Conservation (phyloP, 2,329 filamentous ascomycete species). For the Penicillium sp. region DNA sequence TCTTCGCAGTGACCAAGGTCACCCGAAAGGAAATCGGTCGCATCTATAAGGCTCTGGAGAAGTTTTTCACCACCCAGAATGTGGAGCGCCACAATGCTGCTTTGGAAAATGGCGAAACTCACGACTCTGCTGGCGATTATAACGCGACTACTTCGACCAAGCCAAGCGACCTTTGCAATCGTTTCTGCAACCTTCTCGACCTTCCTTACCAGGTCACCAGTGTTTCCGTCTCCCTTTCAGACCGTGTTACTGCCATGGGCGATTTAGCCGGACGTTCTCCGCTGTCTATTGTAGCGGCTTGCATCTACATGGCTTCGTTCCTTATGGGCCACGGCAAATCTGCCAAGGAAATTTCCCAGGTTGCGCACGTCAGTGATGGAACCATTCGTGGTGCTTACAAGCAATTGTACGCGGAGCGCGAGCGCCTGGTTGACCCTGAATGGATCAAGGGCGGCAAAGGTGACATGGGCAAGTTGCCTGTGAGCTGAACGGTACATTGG, state of each 20-base stretch:
- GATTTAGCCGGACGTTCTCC: slow-evolving; percentile 90
- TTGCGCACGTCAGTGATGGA: slow-evolving; percentile 90
- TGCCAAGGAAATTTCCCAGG: slow-evolving; percentile 80
- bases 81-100: slow-evolving; percentile 54
- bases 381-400: slow-evolving; percentile 97
- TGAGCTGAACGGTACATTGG: slow-evolving; percentile 32
- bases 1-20: slow-evolving; percentile 88
- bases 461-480: slow-evolving; percentile 68
- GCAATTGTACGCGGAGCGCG: slow-evolving; percentile 71
- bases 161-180: slow-evolving; percentile 79
- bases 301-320: slow-evolving; percentile 93
- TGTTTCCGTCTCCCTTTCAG: slow-evolving; percentile 74
- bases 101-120: slow-evolving; percentile 51
- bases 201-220: slow-evolving; percentile 74
- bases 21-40: slow-evolving; percentile 96
- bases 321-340: slow-evolving; percentile 75
- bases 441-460: slow-evolving; percentile 72
- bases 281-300: slow-evolving; percentile 87
- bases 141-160: slow-evolving; percentile 73
- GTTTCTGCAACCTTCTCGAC: slow-evolving; percentile 82
- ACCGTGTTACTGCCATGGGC: slow-evolving; percentile 71
- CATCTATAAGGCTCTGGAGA: slow-evolving; percentile 90
- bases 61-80: slow-evolving; percentile 76
- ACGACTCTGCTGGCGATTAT: slow-evolving; percentile 58
- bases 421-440: slow-evolving; percentile 70